A percentile compares a stretch with the other conserved stretches of the same genome.
phyloP scores from a whole-genome alignment of 2,329 filamentous ascomycete species.

The Diaporthe nobilis region DNA sequence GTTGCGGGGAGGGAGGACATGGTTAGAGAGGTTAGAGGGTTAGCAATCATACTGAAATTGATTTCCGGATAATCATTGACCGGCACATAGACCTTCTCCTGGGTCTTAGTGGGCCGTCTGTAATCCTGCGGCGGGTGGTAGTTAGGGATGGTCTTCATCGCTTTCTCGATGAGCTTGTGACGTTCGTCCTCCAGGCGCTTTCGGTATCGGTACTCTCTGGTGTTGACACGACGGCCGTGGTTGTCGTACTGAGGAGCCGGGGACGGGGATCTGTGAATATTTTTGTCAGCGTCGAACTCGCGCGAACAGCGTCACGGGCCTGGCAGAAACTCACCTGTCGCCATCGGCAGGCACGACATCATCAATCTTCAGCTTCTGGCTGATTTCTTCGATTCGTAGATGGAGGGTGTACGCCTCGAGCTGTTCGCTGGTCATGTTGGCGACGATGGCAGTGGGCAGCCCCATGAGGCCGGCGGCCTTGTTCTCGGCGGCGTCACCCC shows the following conservation, averaged over 20 bases:
- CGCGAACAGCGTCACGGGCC: background rate
- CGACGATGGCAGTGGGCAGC: slow-evolving; percentile 93
- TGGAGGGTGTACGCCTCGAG: slow-evolving; percentile 97
- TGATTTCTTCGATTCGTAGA: slow-evolving; percentile 98
- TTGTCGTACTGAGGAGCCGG: slow-evolving; percentile 98
- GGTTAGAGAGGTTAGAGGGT: slow-evolving; percentile 90
- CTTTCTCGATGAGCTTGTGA: slow-evolving; percentile 98
- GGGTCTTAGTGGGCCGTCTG: slow-evolving; percentile 98
- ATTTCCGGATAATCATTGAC: slow-evolving; percentile 99
- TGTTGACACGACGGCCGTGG: slow-evolving; percentile 99
- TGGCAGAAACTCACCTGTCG: slow-evolving; percentile 78
- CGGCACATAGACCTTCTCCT: slow-evolving; percentile 99
- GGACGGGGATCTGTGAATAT: slow-evolving; percentile 83
- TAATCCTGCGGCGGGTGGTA: slow-evolving; percentile 99
- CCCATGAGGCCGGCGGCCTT: slow-evolving; percentile 99
- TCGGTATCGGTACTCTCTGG: slow-evolving; percentile 97
- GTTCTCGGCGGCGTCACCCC: slow-evolving; percentile 97
- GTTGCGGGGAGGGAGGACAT: slow-evolving; percentile 61
- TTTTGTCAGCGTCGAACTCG: slow-evolving; percentile 41
- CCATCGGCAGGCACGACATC: slow-evolving; percentile 98
- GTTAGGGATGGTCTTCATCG: slow-evolving; percentile 99
- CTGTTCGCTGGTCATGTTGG: slow-evolving; percentile 98
- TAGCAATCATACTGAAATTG: slow-evolving; percentile 99
- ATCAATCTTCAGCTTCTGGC: slow-evolving; percentile 98
- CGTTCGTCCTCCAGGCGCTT: slow-evolving; percentile 99